phyloP scores from a whole-genome alignment of 2,329 filamentous ascomycete genomes.

The Trichophyton equinum region DNA sequence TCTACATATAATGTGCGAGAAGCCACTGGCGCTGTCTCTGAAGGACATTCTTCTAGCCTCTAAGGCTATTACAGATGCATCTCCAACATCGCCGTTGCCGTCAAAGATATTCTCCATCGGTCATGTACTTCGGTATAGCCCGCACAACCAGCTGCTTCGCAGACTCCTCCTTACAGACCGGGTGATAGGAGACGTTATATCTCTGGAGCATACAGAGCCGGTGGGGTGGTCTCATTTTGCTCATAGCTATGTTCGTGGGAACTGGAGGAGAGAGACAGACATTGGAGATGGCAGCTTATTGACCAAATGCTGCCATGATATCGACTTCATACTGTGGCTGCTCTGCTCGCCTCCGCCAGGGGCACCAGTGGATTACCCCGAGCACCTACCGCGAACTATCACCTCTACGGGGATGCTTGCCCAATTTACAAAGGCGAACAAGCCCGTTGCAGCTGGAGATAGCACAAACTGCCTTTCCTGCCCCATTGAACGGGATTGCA shows the following conservation, averaged over 20 bases:
- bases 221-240: constrained; percentile 95
- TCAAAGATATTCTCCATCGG: constrained; percentile 69
- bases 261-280: constrained; percentile 73
- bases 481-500: constrained; percentile 59
- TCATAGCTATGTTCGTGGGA: constrained; percentile 80
- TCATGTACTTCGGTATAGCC: constrained; percentile 85
- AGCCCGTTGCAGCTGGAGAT: constrained; percentile 58
- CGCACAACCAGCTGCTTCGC: constrained; percentile 77
- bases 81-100: constrained; percentile 7
- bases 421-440: constrained; percentile 62
- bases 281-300: constrained; percentile 65
- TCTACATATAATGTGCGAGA: constrained; percentile 88
- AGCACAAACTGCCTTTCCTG: constrained; percentile 85
- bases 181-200: constrained; percentile 71
- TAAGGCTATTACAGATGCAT: constrained; percentile 19
- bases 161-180: constrained; percentile 62
- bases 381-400: constrained; percentile 65
- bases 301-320: constrained; percentile 92
- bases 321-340: constrained; percentile 86
- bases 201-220: constrained; percentile 82
- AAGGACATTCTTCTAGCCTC: constrained; percentile 65
- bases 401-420: constrained; percentile 64
- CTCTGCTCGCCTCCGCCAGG: constrained; percentile 57
- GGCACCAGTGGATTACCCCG: constrained; percentile 28
- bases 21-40: constrained; percentile 73